These are phyloP conservation scores for Ilyonectria mors-panacis DNA, from an alignment of 2,329 filamentous ascomycete genomes.

Conservation along the genomic window DNA sequence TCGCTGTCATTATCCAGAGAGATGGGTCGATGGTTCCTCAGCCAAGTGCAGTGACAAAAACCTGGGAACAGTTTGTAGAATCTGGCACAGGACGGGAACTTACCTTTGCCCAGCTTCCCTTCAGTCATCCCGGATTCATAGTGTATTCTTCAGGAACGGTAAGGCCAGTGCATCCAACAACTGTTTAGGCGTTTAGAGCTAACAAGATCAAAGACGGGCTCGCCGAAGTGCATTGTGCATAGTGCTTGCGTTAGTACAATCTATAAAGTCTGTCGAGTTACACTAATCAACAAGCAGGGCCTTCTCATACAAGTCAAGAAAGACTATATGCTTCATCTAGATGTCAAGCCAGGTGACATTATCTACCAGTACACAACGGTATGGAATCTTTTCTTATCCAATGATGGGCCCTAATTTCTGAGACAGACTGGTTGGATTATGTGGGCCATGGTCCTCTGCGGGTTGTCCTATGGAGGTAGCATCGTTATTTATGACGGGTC, in stretches of 20 bases:
- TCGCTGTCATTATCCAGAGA: too few relatives aligned
- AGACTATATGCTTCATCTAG: constrained; percentile 18
- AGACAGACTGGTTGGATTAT: constrained; percentile 22
- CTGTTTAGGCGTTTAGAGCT: too few relatives aligned
- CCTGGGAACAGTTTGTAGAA: neutral
- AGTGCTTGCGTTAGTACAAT: constrained; percentile 7
- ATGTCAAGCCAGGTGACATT: constrained; percentile 6
- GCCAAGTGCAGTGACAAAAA: neutral
- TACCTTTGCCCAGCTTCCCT: constrained; percentile 14
- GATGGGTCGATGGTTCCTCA: too few relatives aligned
- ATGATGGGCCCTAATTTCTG: too few relatives aligned
- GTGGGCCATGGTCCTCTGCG: constrained; percentile 19
- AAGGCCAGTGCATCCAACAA: too few relatives aligned
- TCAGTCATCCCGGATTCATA: constrained; percentile 18
- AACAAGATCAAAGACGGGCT: constrained; percentile 1
- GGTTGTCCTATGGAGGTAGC: too few relatives aligned
- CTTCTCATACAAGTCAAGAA: constrained; percentile 22
- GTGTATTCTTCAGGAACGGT: constrained; percentile 22
- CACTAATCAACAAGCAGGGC: neutral
- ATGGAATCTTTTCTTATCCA: too few relatives aligned
- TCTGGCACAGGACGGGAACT: neutral
- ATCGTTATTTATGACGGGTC: too few relatives aligned
- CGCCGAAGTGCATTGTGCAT: constrained; percentile 22
- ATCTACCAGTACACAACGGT: constrained; percentile 27
- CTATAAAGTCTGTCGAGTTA: too few relatives aligned